Evolutionary conservation across 2,329 filamentous ascomycete species (phyloP).

Genomic region (Botrytis tulipae): DNA sequence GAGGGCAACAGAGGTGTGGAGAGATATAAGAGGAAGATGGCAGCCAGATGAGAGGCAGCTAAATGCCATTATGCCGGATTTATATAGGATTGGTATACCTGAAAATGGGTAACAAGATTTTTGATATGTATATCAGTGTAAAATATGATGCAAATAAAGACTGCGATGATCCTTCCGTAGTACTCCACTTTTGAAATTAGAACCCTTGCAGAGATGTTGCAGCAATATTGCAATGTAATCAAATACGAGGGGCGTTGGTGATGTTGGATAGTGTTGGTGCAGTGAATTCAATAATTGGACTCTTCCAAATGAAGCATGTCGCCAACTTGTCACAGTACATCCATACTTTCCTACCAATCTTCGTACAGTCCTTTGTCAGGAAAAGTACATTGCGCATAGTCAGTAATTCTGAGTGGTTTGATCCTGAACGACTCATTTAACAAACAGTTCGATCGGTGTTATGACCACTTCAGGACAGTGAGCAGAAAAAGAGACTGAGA

Average conservation of each 20-base stretch:
- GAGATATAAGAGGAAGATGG: slow-evolving; percentile 37
- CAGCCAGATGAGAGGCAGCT: slow-evolving; percentile 35
- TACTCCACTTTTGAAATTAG: background rate
- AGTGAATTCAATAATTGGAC: background rate
- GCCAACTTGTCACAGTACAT: background rate
- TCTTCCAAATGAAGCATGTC: background rate
- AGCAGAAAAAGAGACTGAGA: background rate
- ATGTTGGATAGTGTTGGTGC: background rate
- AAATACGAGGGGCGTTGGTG: background rate
- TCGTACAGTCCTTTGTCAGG: background rate
- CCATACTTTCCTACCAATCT: background rate
- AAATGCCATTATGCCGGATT: slow-evolving; percentile 32
- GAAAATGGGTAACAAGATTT: slow-evolving; percentile 1
- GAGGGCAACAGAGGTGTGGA: slow-evolving; percentile 35
- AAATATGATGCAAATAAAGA: background rate
- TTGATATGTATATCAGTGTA: slow-evolving; percentile 9
- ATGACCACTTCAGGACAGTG: background rate
- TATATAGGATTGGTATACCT: slow-evolving; percentile 22
- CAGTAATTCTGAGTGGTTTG: background rate
- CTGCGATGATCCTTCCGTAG: background rate
- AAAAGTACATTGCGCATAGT: background rate
- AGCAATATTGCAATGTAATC: background rate
- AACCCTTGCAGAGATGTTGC: background rate
- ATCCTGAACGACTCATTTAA: background rate
- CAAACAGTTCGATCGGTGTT: background rate